phyloP scores from a whole-genome alignment of 106 monocot genomes.

The Ottelia alismoides region DNA sequence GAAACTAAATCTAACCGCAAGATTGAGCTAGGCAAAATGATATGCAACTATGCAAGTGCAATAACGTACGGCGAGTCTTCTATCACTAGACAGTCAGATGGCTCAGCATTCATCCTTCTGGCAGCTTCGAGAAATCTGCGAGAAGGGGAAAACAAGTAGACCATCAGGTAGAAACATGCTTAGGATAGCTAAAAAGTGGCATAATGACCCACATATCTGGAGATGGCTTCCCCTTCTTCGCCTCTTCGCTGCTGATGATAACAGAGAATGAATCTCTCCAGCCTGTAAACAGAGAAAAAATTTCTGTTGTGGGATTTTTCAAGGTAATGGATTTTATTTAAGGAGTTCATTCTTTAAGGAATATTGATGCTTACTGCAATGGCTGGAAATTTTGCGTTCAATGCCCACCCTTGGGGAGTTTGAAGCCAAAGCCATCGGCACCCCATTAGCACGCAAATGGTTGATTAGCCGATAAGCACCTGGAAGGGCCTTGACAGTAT shows the following conservation, averaged over 20 bases:
- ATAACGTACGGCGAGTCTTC: slow-evolving; percentile 69
- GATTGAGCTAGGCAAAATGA: too few species aligned
- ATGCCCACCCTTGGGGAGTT: slow-evolving; percentile 49
- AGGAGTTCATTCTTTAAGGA: too few species aligned
- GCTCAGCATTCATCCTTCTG: slow-evolving; percentile 43
- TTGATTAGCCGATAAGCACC: slow-evolving; percentile 47
- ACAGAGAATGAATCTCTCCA: slow-evolving; percentile 64
- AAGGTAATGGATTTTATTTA: too few species aligned
- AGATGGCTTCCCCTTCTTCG: slow-evolving; percentile 48
- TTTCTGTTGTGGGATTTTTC: too few species aligned
- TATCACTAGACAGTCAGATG: slow-evolving; percentile 52
- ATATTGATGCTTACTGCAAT: slow-evolving; percentile 31
- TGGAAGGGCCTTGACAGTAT: slow-evolving; percentile 50
- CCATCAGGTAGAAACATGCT: not conserved
- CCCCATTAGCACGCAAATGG: slow-evolving; percentile 51
- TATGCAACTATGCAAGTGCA: too few species aligned
- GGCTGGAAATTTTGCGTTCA: slow-evolving; percentile 41
- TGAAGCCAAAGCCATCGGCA: slow-evolving; percentile 68
- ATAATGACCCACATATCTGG: slow-evolving; percentile 52
- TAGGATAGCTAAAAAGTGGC: not conserved
- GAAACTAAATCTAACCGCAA: too few species aligned
- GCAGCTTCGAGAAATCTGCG: slow-evolving; percentile 63
- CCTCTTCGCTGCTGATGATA: slow-evolving; percentile 64
- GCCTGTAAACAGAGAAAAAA: slow-evolving; percentile 19
- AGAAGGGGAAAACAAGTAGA: not conserved